A percentile compares a stretch with the other conserved stretches of the same genome.
phyloP scores from a whole-genome alignment of 805 yeast species.

The Komagataella kurtzmanii region DNA sequence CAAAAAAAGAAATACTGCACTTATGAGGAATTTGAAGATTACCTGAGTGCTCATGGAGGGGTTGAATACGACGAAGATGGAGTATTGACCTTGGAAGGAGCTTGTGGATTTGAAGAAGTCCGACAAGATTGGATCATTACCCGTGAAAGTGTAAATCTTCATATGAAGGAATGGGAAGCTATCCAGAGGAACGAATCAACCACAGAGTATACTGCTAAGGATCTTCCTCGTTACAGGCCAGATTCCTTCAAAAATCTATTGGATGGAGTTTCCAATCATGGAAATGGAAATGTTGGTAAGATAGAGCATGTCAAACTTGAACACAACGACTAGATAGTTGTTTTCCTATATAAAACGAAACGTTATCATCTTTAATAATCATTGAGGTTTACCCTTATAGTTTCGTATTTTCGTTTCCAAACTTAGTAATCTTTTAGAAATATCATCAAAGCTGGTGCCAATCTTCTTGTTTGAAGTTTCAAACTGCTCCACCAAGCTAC shows the following conservation, averaged over 20 bases:
- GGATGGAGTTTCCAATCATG: not conserved
- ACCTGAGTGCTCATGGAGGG: constrained; percentile 5
- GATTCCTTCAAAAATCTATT: not conserved
- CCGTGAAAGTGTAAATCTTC: constrained; percentile 52
- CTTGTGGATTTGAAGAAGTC: constrained; percentile 15
- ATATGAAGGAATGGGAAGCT: constrained; percentile 96
- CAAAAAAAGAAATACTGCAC: constrained; percentile 24
- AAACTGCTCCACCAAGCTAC: constrained; percentile 1
- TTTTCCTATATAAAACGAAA: not conserved
- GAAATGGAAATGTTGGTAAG: not conserved
- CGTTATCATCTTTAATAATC: not conserved
- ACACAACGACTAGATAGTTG: not conserved
- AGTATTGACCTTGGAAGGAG: constrained; percentile 21
- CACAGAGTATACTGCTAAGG: constrained; percentile 24
- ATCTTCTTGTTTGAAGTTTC: constrained; percentile 1
- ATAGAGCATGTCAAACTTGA: not conserved
- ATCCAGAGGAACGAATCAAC: constrained; percentile 87
- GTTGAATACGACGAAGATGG: constrained; percentile 13
- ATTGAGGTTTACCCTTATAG: not conserved
- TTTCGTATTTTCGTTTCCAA: not conserved
- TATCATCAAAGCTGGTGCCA: not conserved
- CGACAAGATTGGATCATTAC: not conserved
- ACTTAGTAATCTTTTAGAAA: not conserved
- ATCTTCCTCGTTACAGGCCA: not conserved
- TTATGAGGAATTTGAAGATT: constrained; percentile 13